Percentiles rank a stretch among this genome's conserved stretches.
Conservation (phyloP, 345 rosid species). For the Passiflora organensis region DNA sequence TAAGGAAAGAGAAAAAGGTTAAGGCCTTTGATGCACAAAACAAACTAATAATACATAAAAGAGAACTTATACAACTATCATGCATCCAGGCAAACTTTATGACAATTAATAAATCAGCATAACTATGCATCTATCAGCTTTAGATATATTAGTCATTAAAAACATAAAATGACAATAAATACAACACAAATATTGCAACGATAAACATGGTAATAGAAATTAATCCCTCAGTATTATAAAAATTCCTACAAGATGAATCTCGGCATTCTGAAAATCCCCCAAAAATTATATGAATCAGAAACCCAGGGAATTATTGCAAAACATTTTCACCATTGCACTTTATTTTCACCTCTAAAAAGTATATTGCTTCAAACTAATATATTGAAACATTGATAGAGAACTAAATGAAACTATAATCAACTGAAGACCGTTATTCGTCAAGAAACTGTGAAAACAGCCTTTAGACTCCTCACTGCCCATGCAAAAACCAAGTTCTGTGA, state of each 20-base stretch:
- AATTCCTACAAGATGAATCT: not conserved
- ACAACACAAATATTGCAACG: no score
- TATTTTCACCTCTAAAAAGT: no score
- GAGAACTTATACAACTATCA: no score
- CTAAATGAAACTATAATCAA: not conserved
- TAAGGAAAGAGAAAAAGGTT: constrained; percentile 11
- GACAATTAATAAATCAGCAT: no score
- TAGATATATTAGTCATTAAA: no score
- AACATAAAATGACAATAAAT: no score
- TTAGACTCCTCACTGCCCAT: not conserved
- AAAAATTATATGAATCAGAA: not conserved
- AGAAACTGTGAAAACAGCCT: not conserved
- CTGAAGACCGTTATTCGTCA: not conserved
- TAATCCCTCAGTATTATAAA: no score
- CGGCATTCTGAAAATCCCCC: not conserved
- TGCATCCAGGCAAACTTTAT: no score
- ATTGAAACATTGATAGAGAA: not conserved
- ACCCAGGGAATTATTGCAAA: not conserved
- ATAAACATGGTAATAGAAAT: no score
- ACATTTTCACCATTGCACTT: not conserved
- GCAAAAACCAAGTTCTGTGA: not conserved
- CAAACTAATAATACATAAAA: no score
- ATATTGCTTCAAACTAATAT: not conserved
- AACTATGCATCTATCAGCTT: no score
- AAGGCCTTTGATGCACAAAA: no score